phyloP scores from a whole-genome alignment of 805 yeast genomes.

The Saccharomycopsis fibuligera region DNA sequence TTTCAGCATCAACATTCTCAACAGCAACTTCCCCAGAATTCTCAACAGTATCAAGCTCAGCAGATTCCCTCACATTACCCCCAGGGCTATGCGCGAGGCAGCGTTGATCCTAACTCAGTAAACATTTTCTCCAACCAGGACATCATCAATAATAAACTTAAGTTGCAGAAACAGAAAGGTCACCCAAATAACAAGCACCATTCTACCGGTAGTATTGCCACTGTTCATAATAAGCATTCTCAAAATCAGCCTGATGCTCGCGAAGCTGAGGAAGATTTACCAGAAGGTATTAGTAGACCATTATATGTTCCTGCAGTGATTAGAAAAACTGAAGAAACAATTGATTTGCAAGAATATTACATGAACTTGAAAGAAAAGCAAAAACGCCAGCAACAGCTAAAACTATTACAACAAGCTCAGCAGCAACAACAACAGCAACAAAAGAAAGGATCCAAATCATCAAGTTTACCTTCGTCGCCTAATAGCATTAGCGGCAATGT shows the following conservation, averaged over 20 bases:
- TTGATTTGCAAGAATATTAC: constrained; percentile 16
- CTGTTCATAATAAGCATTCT: too few species aligned
- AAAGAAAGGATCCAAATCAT: background rate
- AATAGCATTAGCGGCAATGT: background rate
- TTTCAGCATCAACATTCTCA: background rate
- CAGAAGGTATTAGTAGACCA: constrained; percentile 36
- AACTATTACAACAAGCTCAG: constrained; percentile 4
- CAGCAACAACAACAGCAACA: constrained; percentile 2
- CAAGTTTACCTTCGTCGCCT: background rate
- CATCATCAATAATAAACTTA: constrained; percentile 6
- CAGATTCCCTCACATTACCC: too few species aligned
- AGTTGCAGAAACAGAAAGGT: background rate
- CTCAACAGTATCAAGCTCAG: background rate
- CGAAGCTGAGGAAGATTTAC: constrained; percentile 15
- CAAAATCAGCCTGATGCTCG: background rate
- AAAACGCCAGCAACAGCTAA: constrained; percentile 7
- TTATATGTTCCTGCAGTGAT: constrained; percentile 57
- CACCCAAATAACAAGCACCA: background rate
- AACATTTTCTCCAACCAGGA: constrained; percentile 17
- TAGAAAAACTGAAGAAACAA: constrained; percentile 24
- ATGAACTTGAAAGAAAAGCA: constrained; percentile 14
- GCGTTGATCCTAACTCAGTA: constrained; percentile 8
- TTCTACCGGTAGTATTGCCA: background rate
- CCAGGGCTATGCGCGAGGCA: background rate
- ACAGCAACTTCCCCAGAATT: background rate